Evolutionary conservation across 1,139 yeast species (phyloP), one percentile per base, ranked within the genome.

Genomic region (Candida freyschussii): DNA sequence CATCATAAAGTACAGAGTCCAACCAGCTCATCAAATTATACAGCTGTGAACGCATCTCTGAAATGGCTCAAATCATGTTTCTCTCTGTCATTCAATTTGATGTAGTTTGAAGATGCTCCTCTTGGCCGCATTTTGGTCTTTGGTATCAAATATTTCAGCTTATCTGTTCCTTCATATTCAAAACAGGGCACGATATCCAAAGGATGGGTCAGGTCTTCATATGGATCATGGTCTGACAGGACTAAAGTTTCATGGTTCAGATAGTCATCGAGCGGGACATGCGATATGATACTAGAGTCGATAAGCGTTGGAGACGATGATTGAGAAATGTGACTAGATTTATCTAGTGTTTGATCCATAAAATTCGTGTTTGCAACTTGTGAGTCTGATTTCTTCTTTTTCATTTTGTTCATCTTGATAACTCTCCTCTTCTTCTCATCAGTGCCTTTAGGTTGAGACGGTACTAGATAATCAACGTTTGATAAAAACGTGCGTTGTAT

Each of bases 151-250:
- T 30, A 27, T 13, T 23, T 33, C 10, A 30, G 13, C 24, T 12
- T 15, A 10, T 20, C n/a, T 20, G 24, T 20, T 18, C 28, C 14
- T 6, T 28, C 30, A 12, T 20, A 18, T n/a, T 28, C 29, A 14
- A 36, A 37, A 12, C 29, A 38, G 12, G 45, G 41, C 4, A 28
- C 21, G 7, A 47, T 37, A 27, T 47, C 52, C 39, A 47, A 17
- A n/a, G 53, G 54, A 33, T 49, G 52, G 4, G 37, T 24, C 8
- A 47, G 11, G 13, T 41, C 28, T 14, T 33, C 44, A 20, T 49
- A 49, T 8, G 52, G 53, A 26, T 49, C 51, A 5, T 32, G 6
- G 7, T 24, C 29, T 14, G n/a, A 12, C 17, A 25, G 15, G 6
- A 30, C 27, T 4, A 35, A 26, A 6, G 39, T 20, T 7, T 32